Evolutionary conservation across 805 yeast genomes (phyloP).

Genomic region (Saturnispora hagleri): DNA sequence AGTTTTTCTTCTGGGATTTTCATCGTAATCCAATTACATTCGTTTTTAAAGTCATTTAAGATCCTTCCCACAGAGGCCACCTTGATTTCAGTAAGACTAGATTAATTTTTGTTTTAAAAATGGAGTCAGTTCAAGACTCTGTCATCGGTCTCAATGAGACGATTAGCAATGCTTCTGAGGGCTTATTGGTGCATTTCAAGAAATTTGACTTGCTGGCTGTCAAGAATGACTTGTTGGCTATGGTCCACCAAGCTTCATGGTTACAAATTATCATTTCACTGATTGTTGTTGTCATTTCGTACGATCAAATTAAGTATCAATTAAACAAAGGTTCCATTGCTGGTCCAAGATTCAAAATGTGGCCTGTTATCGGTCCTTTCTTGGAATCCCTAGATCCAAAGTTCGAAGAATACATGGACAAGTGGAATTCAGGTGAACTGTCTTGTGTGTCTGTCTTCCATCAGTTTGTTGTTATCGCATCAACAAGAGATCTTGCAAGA

Average conservation of each 20-base stretch:
- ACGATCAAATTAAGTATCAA: constrained; percentile 75
- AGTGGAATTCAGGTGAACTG: constrained; percentile 91
- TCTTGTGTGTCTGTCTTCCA: constrained; percentile 97
- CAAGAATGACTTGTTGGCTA: not conserved
- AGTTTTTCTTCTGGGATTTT: not conserved
- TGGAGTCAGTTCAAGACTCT: constrained; percentile 18
- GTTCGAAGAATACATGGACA: constrained; percentile 84
- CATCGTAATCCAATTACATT: not conserved
- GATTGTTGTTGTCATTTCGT: constrained; percentile 41
- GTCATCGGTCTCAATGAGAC: constrained; percentile 7
- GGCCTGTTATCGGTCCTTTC: constrained; percentile 97
- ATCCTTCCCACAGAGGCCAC: not conserved
- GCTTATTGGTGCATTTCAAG: not conserved
- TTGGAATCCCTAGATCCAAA: constrained; percentile 91
- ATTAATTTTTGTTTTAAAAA: too few relatives aligned
- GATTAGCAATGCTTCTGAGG: not conserved
- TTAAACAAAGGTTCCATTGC: constrained; percentile 78
- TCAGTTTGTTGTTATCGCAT: constrained; percentile 92
- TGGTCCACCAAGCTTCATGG: constrained; percentile 32
- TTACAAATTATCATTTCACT: constrained; percentile 41
- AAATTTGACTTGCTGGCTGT: not conserved
- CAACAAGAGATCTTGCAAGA: constrained; percentile 79
- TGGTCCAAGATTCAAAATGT: constrained; percentile 79
- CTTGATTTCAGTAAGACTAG: not conserved
- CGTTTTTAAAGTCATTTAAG: not conserved